Evolutionary conservation across 805 yeast species (phyloP).

Genomic region (Myxozyma monticola): DNA sequence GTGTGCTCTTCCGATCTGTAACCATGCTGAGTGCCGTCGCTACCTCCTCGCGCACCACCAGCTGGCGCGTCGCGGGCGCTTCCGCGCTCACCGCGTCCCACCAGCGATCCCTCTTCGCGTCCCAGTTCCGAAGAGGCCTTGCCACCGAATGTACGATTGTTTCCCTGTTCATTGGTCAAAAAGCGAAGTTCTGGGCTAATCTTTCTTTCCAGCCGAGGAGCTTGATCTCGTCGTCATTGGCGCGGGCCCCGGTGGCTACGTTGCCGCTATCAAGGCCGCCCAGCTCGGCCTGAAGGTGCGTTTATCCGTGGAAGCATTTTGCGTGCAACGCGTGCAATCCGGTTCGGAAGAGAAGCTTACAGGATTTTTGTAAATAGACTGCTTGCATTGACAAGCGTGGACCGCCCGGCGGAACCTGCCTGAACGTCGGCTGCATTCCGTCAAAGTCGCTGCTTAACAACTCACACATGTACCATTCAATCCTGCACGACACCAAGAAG

Average conservation of each 20-base stretch:
- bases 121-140: constrained; percentile 21
- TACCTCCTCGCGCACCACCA: constrained; percentile 5
- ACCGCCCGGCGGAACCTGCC: constrained; percentile 94
- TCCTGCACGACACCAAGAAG: constrained; percentile 74
- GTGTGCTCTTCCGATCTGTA: neutral
- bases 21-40: constrained; percentile 10
- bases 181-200: neutral
- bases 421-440: constrained; percentile 98
- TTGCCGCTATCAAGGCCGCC: constrained; percentile 98
- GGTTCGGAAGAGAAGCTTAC: no score
- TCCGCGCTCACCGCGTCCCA: constrained; percentile 6
- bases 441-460: constrained; percentile 94
- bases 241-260: constrained; percentile 99
- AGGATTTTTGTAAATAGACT: constrained; percentile 54
- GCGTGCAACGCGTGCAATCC: neutral
- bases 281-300: constrained; percentile 74
- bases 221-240: constrained; percentile 95
- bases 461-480: constrained; percentile 87
- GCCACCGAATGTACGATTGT: constrained; percentile 25
- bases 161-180: neutral
- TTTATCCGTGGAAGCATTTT: neutral
- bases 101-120: constrained; percentile 3
- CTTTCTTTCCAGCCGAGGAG: constrained; percentile 39
- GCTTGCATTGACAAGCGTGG: constrained; percentile 99
- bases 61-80: constrained; percentile 14